Evolutionary conservation across 495 filamentous ascomycete genomes (phyloP).

Genomic region (Penicillium maclennaniae): DNA sequence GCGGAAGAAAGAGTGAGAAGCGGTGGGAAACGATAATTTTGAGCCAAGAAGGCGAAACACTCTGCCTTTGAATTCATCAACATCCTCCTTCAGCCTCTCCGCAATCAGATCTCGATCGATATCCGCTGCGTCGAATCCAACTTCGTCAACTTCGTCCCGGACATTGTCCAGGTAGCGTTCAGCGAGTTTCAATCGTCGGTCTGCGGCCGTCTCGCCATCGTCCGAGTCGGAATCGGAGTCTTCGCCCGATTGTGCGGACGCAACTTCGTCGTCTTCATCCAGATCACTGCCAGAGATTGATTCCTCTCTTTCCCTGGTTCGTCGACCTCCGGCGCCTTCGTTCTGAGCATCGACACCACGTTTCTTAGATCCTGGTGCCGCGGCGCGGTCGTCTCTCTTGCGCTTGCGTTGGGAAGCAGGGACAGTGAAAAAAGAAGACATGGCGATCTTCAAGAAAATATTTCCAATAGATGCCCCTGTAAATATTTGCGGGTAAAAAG

Average conservation of each 20-base stretch:
- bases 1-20: conserved; percentile 65
- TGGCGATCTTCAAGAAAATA: conserved; percentile 25
- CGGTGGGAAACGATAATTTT: conserved; percentile 59
- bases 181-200: conserved; percentile 81
- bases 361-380: conserved; percentile 52
- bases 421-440: conserved; percentile 86
- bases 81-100: conserved; percentile 83
- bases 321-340: conserved; percentile 25
- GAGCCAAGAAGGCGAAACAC: conserved; percentile 75
- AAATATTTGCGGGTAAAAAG: conserved; percentile 6
- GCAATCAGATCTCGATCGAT: conserved; percentile 91
- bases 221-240: conserved; percentile 51
- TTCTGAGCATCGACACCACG: conserved; percentile 43
- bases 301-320: conserved; percentile 41
- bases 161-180: conserved; percentile 92
- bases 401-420: conserved; percentile 76
- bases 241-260: conserved; percentile 39
- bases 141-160: conserved; percentile 72
- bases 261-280: conserved; percentile 55
- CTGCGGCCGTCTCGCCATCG: conserved; percentile 78
- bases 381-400: conserved; percentile 57
- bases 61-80: conserved; percentile 87
- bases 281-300: conserved; percentile 87
- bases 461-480: conserved; percentile 4
- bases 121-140: conserved; percentile 87